Evolutionary conservation across 305 asterid species (phyloP).

Genomic region (Rubia tinctorum): DNA sequence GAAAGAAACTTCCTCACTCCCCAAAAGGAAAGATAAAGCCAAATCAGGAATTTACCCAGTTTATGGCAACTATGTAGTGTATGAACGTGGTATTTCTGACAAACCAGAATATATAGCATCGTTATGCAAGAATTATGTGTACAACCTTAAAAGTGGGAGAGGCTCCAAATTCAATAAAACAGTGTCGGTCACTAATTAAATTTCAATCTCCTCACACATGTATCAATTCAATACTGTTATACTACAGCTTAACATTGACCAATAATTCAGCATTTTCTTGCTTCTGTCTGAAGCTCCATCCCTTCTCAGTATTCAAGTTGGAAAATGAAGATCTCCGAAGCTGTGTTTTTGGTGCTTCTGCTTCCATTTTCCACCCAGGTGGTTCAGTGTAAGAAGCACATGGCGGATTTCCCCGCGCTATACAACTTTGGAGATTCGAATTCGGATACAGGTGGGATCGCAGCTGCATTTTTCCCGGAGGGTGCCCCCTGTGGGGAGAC

Average conservation of each 20-base stretch:
- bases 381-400: conserved; percentile 8
- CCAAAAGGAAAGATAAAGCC: not conserved
- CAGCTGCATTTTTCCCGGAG: conserved; percentile 54
- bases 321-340: not conserved
- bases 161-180: not conserved
- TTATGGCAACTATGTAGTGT: not conserved
- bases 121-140: not conserved
- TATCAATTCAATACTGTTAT: not conserved
- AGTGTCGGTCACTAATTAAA: not conserved
- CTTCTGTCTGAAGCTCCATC: conserved; percentile 9
- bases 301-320: not conserved
- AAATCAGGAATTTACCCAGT: not conserved
- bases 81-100: not conserved
- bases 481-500: conserved; percentile 55
- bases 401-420: conserved; percentile 20
- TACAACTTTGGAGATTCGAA: conserved; percentile 76
- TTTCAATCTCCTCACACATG: not conserved
- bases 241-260: not conserved
- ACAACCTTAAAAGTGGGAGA: not conserved
- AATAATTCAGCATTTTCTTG: not conserved
- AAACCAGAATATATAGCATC: not conserved
- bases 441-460: conserved; percentile 70
- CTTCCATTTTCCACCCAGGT: not conserved
- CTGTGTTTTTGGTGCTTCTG: conserved; percentile 3
- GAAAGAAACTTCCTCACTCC: not conserved